A percentile compares a stretch with the other conserved stretches of the same genome.
phyloP scores from a whole-genome alignment of 2,329 filamentous ascomycete species.

The Hymenoscyphus fructigenus region DNA sequence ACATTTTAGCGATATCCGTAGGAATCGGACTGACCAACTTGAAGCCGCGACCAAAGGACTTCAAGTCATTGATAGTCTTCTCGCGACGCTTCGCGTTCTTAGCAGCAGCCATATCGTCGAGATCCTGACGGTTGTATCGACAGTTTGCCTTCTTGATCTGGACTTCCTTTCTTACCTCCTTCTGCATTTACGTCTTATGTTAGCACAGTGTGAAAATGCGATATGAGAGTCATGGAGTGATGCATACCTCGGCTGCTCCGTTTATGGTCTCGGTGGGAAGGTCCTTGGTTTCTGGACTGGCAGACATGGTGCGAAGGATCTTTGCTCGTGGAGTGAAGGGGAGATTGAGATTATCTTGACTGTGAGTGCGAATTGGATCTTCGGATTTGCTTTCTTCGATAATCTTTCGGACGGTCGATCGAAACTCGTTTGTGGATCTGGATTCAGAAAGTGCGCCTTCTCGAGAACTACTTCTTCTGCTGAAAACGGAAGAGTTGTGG shows the following conservation, averaged over 20 bases:
- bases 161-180: not conserved
- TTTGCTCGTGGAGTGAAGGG: not conserved
- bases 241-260: not conserved
- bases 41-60: slow-evolving; percentile 4
- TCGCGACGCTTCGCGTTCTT: not conserved
- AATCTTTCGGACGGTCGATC: slow-evolving; percentile 10
- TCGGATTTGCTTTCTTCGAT: slow-evolving; percentile 13
- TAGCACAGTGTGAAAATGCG: not conserved
- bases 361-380: not conserved
- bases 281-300: not conserved
- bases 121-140: not conserved
- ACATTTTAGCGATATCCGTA: slow-evolving; percentile 4
- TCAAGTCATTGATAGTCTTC: slow-evolving; percentile 5
- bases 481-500: slow-evolving; percentile 3
- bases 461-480: not conserved
- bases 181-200: not conserved
- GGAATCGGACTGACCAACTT: slow-evolving; percentile 11
- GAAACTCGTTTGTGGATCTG: slow-evolving; percentile 10
- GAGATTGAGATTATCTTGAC: not conserved
- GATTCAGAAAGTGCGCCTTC: not conserved
- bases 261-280: not conserved
- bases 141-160: not conserved
- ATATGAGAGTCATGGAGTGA: not conserved
- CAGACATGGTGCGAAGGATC: slow-evolving; percentile 4
- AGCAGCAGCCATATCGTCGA: not conserved